Evolutionary conservation across 83 land plant genomes (phyloP).

Genomic region (Diphasiastrum complanatum): DNA sequence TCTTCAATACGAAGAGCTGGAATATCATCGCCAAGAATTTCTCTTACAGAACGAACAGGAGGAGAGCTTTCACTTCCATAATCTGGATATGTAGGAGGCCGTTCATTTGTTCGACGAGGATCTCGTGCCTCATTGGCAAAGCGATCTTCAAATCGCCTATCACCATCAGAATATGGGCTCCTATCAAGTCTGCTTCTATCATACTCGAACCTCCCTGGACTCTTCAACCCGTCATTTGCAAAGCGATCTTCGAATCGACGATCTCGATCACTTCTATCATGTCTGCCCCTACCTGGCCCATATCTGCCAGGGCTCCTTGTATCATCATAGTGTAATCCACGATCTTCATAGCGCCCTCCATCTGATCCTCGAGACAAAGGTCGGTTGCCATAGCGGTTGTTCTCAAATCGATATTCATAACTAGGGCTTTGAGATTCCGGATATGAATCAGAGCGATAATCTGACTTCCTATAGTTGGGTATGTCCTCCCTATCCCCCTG

Average conservation of each 20-base stretch:
- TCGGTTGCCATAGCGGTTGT: conserved; percentile 43
- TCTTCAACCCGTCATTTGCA: conserved; percentile 31
- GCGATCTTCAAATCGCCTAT: conserved; percentile 42
- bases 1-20: conserved; percentile 46
- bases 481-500: conserved; percentile 42
- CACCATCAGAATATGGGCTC: conserved; percentile 37
- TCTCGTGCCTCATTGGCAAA: conserved; percentile 40
- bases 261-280: conserved; percentile 36
- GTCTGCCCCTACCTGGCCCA: conserved; percentile 27
- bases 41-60: conserved; percentile 62
- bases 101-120: conserved; percentile 33
- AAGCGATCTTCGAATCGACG: conserved; percentile 27
- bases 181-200: conserved; percentile 59
- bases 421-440: conserved; percentile 78
- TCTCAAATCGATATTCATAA: conserved; percentile 55
- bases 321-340: conserved; percentile 43
- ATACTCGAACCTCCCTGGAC: no score
- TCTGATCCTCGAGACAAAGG: conserved; percentile 41
- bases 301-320: conserved; percentile 54
- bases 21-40: conserved; percentile 65
- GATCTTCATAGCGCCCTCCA: conserved; percentile 45
- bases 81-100: conserved; percentile 50
- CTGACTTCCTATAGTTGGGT: conserved; percentile 43
- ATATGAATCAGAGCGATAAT: conserved; percentile 17
- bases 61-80: conserved; percentile 43